Conservation (phyloP, 2,329 filamentous ascomycete species). For the Calonectria pseudoturangicola region DNA sequence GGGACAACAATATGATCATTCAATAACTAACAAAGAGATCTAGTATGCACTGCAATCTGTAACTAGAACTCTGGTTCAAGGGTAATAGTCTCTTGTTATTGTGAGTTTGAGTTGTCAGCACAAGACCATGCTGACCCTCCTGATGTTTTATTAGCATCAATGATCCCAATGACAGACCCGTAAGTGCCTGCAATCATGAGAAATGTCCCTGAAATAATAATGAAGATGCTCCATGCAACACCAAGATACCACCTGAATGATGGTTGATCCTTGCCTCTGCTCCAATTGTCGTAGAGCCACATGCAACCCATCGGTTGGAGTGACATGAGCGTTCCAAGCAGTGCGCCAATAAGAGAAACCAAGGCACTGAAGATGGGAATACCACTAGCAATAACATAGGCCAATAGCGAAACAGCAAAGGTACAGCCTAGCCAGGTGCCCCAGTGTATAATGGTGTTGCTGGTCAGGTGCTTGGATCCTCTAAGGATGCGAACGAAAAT, state of each 20-base stretch:
- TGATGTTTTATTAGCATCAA: constrained; percentile 55
- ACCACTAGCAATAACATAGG: constrained; percentile 54
- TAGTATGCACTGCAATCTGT: no score
- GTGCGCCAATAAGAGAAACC: constrained; percentile 56
- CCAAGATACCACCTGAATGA: constrained; percentile 40
- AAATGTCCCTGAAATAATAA: constrained; percentile 55
- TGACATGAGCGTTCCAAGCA: constrained; percentile 56
- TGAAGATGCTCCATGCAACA: constrained; percentile 42
- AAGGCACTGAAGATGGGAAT: constrained; percentile 53
- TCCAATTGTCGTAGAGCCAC: constrained; percentile 57
- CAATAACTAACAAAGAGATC: no score
- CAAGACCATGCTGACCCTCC: constrained; percentile 62
- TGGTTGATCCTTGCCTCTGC: constrained; percentile 40
- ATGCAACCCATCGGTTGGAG: constrained; percentile 55
- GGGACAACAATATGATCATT: no score
- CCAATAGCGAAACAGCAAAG: constrained; percentile 47
- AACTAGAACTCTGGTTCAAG: no score
- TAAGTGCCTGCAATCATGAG: constrained; percentile 67
- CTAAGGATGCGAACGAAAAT: constrained; percentile 52
- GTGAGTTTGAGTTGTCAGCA: constrained; percentile 64
- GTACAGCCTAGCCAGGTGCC: constrained; percentile 57
- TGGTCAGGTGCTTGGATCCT: constrained; percentile 55
- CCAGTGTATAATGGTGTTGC: constrained; percentile 57
- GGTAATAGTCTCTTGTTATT: no score
- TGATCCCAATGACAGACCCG: constrained; percentile 61